Conservation (phyloP, 352 stramenopile genomes). For the Globisporangium recalcitrans region DNA sequence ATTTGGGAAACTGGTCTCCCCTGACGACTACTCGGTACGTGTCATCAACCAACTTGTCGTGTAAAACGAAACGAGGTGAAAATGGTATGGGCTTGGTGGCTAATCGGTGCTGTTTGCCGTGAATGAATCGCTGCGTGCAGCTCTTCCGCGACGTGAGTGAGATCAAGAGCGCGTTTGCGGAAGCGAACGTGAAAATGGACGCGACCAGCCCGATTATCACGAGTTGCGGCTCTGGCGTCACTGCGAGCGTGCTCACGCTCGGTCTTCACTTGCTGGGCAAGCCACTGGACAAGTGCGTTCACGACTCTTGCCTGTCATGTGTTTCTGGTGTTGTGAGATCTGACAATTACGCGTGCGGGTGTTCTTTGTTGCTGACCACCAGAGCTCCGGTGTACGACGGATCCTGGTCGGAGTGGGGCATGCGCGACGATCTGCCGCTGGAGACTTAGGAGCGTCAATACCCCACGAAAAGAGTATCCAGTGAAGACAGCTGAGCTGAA, state of each 20-base stretch:
- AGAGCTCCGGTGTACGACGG: constrained; percentile 86
- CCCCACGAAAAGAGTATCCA: neutral
- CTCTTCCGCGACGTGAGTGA: constrained; percentile 70
- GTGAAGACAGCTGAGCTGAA: too few species aligned
- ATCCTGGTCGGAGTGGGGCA: constrained; percentile 85
- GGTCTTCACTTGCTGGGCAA: constrained; percentile 61
- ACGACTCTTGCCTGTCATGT: neutral
- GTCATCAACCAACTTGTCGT: constrained; percentile 15
- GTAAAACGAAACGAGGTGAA: too few species aligned
- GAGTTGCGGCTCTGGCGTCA: constrained; percentile 75
- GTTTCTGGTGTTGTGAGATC: constrained; percentile 5
- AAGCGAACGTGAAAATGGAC: constrained; percentile 57
- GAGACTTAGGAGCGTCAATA: constrained; percentile 18
- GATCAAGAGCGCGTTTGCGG: constrained; percentile 76
- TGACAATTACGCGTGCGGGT: constrained; percentile 3
- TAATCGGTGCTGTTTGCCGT: constrained; percentile 13
- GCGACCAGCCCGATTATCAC: constrained; percentile 61
- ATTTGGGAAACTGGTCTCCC: constrained; percentile 82
- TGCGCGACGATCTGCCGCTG: constrained; percentile 53
- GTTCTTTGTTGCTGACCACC: neutral
- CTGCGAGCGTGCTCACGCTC: constrained; percentile 57
- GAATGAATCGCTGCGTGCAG: constrained; percentile 21
- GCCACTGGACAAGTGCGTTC: constrained; percentile 56
- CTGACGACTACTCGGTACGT: constrained; percentile 78
- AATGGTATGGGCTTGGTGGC: neutral